Base-by-base conservation (phyloP, 163 green algal species). In the Prototheca wickerhamii region DNA sequence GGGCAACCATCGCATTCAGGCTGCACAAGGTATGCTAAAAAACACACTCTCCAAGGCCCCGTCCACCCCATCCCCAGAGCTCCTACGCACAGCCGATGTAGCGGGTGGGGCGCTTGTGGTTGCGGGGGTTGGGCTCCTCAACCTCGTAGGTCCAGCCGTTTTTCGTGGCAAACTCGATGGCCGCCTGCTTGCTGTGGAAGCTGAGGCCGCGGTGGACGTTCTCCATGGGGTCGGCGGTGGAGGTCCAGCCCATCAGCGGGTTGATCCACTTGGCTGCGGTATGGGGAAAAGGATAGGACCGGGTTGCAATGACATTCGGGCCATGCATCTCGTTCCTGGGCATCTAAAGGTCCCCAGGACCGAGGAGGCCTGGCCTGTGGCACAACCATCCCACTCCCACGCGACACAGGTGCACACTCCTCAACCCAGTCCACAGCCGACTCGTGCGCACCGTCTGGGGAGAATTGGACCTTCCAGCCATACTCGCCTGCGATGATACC, bases 221-320 rank as follows among this genome's bases (percentile, higher is more conserved):
- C 72, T 95, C 89, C 37, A 90, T 56, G 0, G 84, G 67, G 68
- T 96, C 88, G 1, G 79, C 84, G 10, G 89, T 93, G 28, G 83
- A 92, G 30, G 87, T 95, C 89, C 89, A 96, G 15, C 89, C 89
- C 59, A 95, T 95, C 7, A 96, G 77, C 2, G 88, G 87, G 76
- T 96, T 96, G 61, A 82, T 60, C 89, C 89, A 96, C 76, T 87
- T 94, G 64, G 8, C 46, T 54, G 46, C 46, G 23, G 64, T 4
- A 28, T 37, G 28, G 18, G 49, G 15, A 25, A 21, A 15, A 44
- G 37, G 15, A 15, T 44, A 15, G 10, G 37, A 10, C 10, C 15
- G 37, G 10, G 37, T 44, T 44, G 25, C 4, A n/a, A n/a, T n/a
- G n/a, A n/a, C n/a, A n/a, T n/a, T n/a, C n/a, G n/a, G n/a, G n/a